Conservation (phyloP, 1,284 basidiomycete genomes). For the Fistulina hepatica region DNA sequence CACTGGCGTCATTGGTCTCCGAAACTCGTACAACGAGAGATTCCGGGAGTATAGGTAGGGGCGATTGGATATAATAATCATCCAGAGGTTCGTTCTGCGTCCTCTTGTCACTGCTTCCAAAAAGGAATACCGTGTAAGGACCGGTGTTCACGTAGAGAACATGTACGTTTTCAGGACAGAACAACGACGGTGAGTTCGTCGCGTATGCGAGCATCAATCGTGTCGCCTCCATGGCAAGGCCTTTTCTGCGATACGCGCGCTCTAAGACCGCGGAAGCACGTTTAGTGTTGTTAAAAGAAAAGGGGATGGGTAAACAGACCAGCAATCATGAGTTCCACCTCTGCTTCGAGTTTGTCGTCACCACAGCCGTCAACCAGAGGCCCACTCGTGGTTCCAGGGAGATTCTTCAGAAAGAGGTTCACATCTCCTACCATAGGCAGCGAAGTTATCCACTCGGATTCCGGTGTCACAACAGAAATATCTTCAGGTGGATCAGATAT, state of each 20-base stretch:
- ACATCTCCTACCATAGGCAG: slow-evolving; percentile 86
- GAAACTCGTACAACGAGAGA: slow-evolving; percentile 46
- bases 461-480: slow-evolving; percentile 16
- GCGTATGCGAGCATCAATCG: slow-evolving; percentile 55
- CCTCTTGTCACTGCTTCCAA: no score
- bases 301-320: slow-evolving; percentile 14
- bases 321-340: slow-evolving; percentile 23
- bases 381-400: no score
- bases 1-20: slow-evolving; percentile 42
- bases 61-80: no score
- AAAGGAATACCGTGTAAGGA: no score
- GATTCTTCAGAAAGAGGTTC: slow-evolving; percentile 76
- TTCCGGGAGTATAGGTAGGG: slow-evolving; percentile 25
- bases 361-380: no score
- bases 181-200: no score
- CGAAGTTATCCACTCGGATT: no score
- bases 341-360: slow-evolving; percentile 17
- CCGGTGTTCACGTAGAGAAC: no score
- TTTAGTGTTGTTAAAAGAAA: neutral
- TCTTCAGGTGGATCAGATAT: slow-evolving; percentile 23
- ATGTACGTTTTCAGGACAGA: no score
- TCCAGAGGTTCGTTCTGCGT: no score
- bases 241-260: slow-evolving; percentile 47
- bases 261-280: slow-evolving; percentile 30
- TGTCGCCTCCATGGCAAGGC: slow-evolving; percentile 57